phyloP scores from a whole-genome alignment of 768 basidiomycete species.

The Leccinum variicolor region DNA sequence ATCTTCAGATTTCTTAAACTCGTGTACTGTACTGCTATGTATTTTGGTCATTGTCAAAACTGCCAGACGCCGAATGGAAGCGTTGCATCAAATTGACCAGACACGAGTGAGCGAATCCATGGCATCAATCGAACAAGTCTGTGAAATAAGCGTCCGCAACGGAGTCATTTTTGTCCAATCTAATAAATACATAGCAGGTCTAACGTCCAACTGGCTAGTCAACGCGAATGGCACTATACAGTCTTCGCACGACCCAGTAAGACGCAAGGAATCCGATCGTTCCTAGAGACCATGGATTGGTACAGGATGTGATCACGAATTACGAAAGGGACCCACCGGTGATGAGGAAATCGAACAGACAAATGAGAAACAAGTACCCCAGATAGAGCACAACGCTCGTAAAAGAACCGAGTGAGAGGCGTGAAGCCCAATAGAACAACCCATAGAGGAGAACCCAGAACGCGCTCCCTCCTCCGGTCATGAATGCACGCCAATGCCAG shows the following conservation, averaged over 20 bases:
- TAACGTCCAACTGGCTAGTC: conserved; percentile 39
- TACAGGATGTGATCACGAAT: neutral
- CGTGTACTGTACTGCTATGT: neutral
- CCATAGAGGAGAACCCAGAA: conserved; percentile 92
- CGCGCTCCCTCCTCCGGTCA: conserved; percentile 88
- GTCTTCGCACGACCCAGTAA: conserved; percentile 83
- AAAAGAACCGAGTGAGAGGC: conserved; percentile 80
- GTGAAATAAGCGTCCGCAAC: neutral
- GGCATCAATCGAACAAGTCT: neutral
- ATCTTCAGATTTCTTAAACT: neutral
- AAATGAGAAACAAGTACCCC: conserved; percentile 84
- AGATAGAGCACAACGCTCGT: conserved; percentile 82
- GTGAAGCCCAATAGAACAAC: conserved; percentile 82
- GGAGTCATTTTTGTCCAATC: conserved; percentile 2
- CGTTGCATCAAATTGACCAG: neutral
- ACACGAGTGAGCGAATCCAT: neutral
- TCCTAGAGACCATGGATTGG: conserved; percentile 41
- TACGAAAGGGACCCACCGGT: conserved; percentile 51
- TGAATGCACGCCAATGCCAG: conserved; percentile 96
- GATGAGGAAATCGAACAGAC: conserved; percentile 81
- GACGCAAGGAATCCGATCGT: conserved; percentile 90
- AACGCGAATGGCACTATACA: conserved; percentile 82
- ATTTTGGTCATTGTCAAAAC: neutral
- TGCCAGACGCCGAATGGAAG: neutral
- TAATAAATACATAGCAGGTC: conserved; percentile 8